phyloP scores from a whole-genome alignment of 2,329 filamentous ascomycete species.

The Cryoendolithus antarcticus region DNA sequence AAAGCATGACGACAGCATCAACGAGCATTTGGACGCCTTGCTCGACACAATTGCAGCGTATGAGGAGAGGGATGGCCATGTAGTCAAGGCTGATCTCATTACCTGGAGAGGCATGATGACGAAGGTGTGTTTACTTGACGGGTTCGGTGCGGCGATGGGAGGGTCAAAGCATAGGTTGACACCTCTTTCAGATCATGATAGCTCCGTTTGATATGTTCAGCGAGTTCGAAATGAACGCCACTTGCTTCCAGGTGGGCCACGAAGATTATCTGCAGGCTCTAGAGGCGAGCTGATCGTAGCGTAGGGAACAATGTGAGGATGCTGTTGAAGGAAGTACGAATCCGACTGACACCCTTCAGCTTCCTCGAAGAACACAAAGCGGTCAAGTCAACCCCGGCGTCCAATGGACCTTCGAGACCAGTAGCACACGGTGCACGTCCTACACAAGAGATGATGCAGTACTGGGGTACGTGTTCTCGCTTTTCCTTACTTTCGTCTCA shows the following conservation, averaged over 20 bases:
- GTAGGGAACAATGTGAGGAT: conserved; percentile 27
- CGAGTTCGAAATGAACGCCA: conserved; percentile 95
- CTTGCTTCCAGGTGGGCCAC: conserved; percentile 63
- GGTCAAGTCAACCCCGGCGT: conserved; percentile 49
- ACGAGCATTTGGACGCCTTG: conserved; percentile 78
- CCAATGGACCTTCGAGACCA: conserved; percentile 38
- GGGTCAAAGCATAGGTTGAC: conserved; percentile 3
- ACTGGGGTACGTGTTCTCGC: conserved; percentile 55
- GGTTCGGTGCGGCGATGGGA: neutral
- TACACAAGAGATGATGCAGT: conserved; percentile 75
- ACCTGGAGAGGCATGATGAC: conserved; percentile 99
- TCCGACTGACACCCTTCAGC: conserved; percentile 31
- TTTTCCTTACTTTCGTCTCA: neutral
- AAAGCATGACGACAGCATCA: conserved; percentile 67
- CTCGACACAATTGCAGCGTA: conserved; percentile 61
- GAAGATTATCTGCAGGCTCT: neutral
- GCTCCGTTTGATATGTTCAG: conserved; percentile 71
- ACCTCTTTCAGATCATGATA: conserved; percentile 63
- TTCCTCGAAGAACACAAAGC: conserved; percentile 87
- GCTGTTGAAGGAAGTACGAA: conserved; percentile 28
- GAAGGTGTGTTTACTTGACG: conserved; percentile 47
- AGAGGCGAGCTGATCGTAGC: conserved; percentile 3
- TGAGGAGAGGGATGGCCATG: conserved; percentile 56
- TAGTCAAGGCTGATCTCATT: conserved; percentile 58
- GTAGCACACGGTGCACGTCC: conserved; percentile 29